Percentiles rank a stretch among this genome's conserved stretches.
Evolutionary conservation across 768 basidiomycete species (phyloP).

Genomic region (Floccularia luteovirens): DNA sequence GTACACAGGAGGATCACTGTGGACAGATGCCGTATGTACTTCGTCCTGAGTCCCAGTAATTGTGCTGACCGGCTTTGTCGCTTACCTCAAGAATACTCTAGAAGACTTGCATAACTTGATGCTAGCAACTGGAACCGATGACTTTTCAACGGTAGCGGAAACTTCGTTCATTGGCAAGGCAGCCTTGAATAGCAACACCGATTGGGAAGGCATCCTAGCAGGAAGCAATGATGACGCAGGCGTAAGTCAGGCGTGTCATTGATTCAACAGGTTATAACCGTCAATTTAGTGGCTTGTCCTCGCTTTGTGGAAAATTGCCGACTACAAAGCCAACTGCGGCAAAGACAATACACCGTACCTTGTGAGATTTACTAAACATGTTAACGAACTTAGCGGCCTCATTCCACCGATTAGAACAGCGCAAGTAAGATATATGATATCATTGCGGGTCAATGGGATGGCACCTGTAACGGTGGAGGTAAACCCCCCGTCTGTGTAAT

Average conservation of each 20-base stretch:
- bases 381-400: no score
- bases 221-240: slow-evolving; percentile 50
- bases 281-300: slow-evolving; percentile 42
- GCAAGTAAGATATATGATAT: slow-evolving; percentile 43
- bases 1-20: slow-evolving; percentile 42
- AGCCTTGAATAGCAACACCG: slow-evolving; percentile 27
- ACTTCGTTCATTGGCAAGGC: slow-evolving; percentile 35
- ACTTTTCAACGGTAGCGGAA: slow-evolving; percentile 33
- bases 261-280: not conserved
- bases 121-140: slow-evolving; percentile 36
- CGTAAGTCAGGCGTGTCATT: slow-evolving; percentile 16
- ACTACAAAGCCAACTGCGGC: slow-evolving; percentile 38
- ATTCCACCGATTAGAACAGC: slow-evolving; percentile 35
- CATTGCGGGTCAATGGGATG: slow-evolving; percentile 43
- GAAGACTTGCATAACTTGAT: slow-evolving; percentile 55
- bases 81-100: slow-evolving; percentile 34
- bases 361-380: slow-evolving; percentile 11
- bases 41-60: not conserved
- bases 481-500: slow-evolving; percentile 3
- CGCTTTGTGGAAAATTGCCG: slow-evolving; percentile 50
- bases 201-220: slow-evolving; percentile 35
- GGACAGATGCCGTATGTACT: slow-evolving; percentile 46
- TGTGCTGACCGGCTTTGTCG: not conserved
- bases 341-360: slow-evolving; percentile 19
- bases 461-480: slow-evolving; percentile 46